Base-by-base conservation (phyloP, 148 eudicot genomes). In the Selenicereus undatus region DNA sequence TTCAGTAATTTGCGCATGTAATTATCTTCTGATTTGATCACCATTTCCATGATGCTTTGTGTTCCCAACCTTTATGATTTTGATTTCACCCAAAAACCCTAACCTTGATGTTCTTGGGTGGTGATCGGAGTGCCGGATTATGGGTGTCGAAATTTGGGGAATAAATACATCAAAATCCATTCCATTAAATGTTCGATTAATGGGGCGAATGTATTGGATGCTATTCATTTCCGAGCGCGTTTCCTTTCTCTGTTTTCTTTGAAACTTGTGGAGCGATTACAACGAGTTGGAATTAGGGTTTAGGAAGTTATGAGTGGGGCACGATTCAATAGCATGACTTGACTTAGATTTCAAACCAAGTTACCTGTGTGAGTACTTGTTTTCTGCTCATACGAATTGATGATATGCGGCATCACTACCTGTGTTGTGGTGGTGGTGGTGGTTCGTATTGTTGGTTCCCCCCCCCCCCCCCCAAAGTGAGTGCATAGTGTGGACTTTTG, bases 241-340 rank as follows among this genome's bases (percentile, higher is more conserved):
- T n/a, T 51, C 12, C 12, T 16, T 36, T 32, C 36, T 32, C n/a
- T 5, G 21, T 24, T 66, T 21, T 9, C 50, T 77, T 58, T 27
- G 17, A 75, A 56, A 56, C 62, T 21, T 58, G 24, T 73, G 9
- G 43, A 20, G 78, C 32, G 51, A 51, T 74, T 73, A 32, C 52
- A 73, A 50, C 27, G 58, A 56, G 18, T 74, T 13, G 71, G 30
- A 73, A 48, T 43, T 78, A 82, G 85, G 85, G 81, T 43, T 74
- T 64, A 18, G 69, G 56, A 73, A 66, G 13, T 82, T 22, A 51
- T 27, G 17, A 21, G 11, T 12, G 12, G 29, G 54, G n/a, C 12
- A 21, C 73, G 45, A 30, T 71, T 64, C 58, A 58, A 22, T 42
- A 29, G 2, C 39, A 11, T 74, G 26, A 16, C 39, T 8, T 16